Base-by-base conservation (phyloP, 2,329 filamentous ascomycete genomes). In the Decorospora gaudefroyi region DNA sequence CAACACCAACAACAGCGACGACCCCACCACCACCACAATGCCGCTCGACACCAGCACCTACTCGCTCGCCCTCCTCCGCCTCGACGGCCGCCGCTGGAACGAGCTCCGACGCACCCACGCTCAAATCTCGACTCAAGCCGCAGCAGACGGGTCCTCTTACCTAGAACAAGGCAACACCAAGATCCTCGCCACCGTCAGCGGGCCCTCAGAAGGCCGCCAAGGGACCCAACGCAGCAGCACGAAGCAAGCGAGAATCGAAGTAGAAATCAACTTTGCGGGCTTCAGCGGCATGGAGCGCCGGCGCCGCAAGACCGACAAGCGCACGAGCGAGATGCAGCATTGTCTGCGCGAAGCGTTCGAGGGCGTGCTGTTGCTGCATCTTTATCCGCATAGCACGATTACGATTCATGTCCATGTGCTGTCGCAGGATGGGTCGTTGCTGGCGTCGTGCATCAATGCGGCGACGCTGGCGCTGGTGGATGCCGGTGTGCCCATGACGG, bases 151-250 rank as follows among this genome's bases (percentile, higher is more conserved):
- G 23, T 95, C 88, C 30, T 89, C 87, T 50, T 96, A 96, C 72
- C 83, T 97, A 46, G 90, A 96, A 69, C 95, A 95, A 86, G 93
- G 93, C 61, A 95, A 97, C 74, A 99, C 93, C 15, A 93, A 96
- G 68, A 86, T 99, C 59, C 88, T 97, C 73, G 96, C 92, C 73
- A 90, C 91, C 16, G 85, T 99, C 33, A 84, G 85, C 1, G 93
- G 93, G 0, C 93, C 93, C 0, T 83, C 82, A 25, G 93, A 99
- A 72, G 79, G 80, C 35, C 72, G 79, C 57, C 70, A 75, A 46
- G 67, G 72, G 19, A 71, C 79, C 44, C 72, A 75, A 7, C 72
- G 76, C 10, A 69, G 69, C 0, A 75, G 74, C 2, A 74, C 70
- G 40, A 72, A 68, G 15, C 80, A 79, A 15, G 87, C 86, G 3